Base-by-base conservation (phyloP, 768 basidiomycete species). In the Termitomyces sp. region DNA sequence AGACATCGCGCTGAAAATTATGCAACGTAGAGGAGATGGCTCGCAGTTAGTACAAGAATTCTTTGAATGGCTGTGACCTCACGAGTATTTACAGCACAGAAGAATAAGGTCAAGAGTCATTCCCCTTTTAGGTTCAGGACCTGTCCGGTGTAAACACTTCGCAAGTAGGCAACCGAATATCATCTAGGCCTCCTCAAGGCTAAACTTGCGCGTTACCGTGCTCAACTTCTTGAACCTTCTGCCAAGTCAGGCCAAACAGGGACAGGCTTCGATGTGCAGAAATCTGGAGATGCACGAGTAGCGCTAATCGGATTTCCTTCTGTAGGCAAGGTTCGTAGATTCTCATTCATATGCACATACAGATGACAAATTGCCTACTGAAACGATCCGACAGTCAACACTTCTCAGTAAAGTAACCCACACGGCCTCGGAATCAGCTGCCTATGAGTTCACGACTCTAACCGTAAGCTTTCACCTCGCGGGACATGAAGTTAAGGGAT, bases 271-370 rank as follows among this genome's bases (percentile, higher is more conserved):
- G 93, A 93, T 62, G 93, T 94, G 1, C 89, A 79, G 62, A 81
- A 81, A 59, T 77, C 78, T 10, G 93, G 93, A 57, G 94, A 96
- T 74, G 93, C 93, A 41, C 76, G 93, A 65, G 88, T 95, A 22
- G 91, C 93, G 21, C 74, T 97, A 53, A 97, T 97, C 45, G 95
- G 96, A 9, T 97, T 98, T 71, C 96, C 95, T 0, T 96, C 94
- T 5, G 93, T 97, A 45, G 96, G 95, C 65, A 91, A 90, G 79
- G 88, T 81, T 58, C 43, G 61, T 48, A 26, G 3, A 46, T 44
- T 26, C 28, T 12, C 45, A 54, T 21, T 28, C 19, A 24, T 24
- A 32, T 47, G 2, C 32, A 14, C 14, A 37, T 35, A 5, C n/a
- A 40, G 30, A 19, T 40, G 2, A 10, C 30, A 32, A 10, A 32